Conservation (phyloP, 2,329 filamentous ascomycete genomes). For the Pyrenochaeta sp. region DNA sequence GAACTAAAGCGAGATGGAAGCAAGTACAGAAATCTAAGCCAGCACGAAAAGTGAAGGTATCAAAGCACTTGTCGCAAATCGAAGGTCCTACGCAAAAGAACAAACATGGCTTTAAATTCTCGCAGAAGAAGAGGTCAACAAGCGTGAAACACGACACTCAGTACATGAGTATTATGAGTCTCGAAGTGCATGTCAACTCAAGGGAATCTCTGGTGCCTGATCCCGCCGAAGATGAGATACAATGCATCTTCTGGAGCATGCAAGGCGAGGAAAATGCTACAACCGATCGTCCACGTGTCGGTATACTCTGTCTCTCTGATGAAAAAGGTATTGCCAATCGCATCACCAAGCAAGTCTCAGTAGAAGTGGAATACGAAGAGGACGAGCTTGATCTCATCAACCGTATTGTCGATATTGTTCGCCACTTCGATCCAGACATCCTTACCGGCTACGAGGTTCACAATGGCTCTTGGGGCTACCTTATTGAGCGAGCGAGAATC, state of each 20-base stretch:
- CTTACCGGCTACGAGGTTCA: conserved; percentile 96
- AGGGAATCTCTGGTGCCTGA: conserved; percentile 83
- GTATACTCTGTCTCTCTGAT: conserved; percentile 76
- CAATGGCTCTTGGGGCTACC: conserved; percentile 91
- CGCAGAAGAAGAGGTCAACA: conserved; percentile 76
- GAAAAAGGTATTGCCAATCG: conserved; percentile 66
- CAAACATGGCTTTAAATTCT: conserved; percentile 84
- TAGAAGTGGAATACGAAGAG: conserved; percentile 76
- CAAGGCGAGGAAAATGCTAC: conserved; percentile 75
- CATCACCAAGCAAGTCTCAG: conserved; percentile 67
- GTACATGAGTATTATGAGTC: conserved; percentile 96
- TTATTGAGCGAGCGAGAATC: conserved; percentile 85
- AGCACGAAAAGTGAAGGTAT: conserved; percentile 19
- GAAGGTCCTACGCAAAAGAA: conserved; percentile 86
- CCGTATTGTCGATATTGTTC: conserved; percentile 86
- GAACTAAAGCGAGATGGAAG: conserved; percentile 9
- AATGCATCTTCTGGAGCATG: conserved; percentile 89
- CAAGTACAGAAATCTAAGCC: conserved; percentile 18
- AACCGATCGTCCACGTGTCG: conserved; percentile 66
- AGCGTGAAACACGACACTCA: conserved; percentile 84
- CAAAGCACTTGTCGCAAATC: conserved; percentile 76
- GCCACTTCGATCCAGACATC: conserved; percentile 86
- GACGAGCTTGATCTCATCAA: conserved; percentile 87
- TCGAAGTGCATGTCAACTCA: conserved; percentile 92
- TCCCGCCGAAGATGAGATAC: conserved; percentile 87